A percentile compares a stretch with the other conserved stretches of the same genome.
These are phyloP conservation scores for Thamnidium elegans DNA, from an alignment of 192 early-diverging fungal species.

Conservation along the genomic window DNA sequence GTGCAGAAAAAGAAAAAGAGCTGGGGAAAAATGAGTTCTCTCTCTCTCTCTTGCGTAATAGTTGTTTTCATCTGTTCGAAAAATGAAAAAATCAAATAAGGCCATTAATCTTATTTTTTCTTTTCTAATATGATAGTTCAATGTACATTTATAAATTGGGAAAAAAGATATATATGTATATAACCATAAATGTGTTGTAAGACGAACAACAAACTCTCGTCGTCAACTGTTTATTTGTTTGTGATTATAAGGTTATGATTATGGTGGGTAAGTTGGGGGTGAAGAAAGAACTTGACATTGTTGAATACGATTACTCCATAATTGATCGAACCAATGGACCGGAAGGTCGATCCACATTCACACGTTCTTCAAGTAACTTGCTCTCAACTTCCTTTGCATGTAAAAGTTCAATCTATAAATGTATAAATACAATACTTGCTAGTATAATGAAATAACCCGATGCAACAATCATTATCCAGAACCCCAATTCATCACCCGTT, in stretches of 20 bases:
- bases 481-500: no score
- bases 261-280: slow-evolving; percentile 9
- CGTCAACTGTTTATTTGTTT: slow-evolving; percentile 5
- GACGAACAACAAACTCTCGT: not conserved
- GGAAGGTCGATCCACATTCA: slow-evolving; percentile 4
- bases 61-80: slow-evolving; percentile 9
- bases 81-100: slow-evolving; percentile 18
- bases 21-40: slow-evolving; percentile 6
- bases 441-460: slow-evolving; percentile 9
- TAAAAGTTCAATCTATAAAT: slow-evolving; percentile 12
- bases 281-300: not conserved
- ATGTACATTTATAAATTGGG: slow-evolving; percentile 8
- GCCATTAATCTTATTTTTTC: slow-evolving; percentile 9
- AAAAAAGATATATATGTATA: slow-evolving; percentile 8
- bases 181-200: slow-evolving; percentile 6
- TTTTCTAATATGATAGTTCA: slow-evolving; percentile 10
- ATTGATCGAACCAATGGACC: slow-evolving; percentile 6
- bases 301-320: not conserved
- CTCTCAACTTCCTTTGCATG: slow-evolving; percentile 1
- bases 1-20: slow-evolving; percentile 7
- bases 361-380: slow-evolving; percentile 8
- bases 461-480: slow-evolving; percentile 12
- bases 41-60: slow-evolving; percentile 9
- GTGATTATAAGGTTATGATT: slow-evolving; percentile 3
- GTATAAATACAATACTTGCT: slow-evolving; percentile 6